Percentiles rank a stretch among this genome's conserved stretches.
phyloP scores from a whole-genome alignment of 1,139 yeast genomes.

The Debaryomyces sp. region DNA sequence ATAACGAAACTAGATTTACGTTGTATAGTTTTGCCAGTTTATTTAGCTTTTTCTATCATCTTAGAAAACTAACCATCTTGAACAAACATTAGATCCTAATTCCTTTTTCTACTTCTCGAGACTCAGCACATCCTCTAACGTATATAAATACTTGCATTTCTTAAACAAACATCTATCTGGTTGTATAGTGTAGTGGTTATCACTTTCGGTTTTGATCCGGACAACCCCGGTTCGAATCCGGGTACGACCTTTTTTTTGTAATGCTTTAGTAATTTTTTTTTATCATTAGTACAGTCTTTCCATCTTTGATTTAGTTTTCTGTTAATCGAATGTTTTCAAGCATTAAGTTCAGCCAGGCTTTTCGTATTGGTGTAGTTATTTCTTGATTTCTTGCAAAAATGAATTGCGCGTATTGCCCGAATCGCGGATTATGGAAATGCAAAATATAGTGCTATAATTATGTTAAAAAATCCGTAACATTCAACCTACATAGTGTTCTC shows the following conservation, averaged over 20 bases:
- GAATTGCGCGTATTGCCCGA: not conserved
- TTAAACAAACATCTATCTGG: too few relatives aligned
- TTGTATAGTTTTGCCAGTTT: not conserved
- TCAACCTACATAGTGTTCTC: not conserved
- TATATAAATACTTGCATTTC: too few relatives aligned
- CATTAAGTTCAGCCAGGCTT: too few relatives aligned
- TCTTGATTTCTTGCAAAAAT: not conserved
- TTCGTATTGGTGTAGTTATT: too few relatives aligned
- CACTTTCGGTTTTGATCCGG: constrained; percentile 64
- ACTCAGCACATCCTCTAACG: too few relatives aligned
- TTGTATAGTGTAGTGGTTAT: constrained; percentile 56
- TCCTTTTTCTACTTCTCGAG: not conserved
- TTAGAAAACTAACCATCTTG: not conserved
- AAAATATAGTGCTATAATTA: not conserved
- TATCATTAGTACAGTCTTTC: not conserved
- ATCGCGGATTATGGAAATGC: constrained; percentile 1
- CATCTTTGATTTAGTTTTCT: not conserved
- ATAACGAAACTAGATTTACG: not conserved
- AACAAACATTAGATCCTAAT: not conserved
- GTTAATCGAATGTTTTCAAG: not conserved
- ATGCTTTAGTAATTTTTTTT: not conserved
- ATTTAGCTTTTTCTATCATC: not conserved
- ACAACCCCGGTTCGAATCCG: constrained; percentile 96
- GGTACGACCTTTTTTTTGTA: constrained; percentile 70
- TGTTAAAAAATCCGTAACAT: not conserved